Percentiles rank a stretch among this genome's conserved stretches.
Conservation (phyloP, 2,329 filamentous ascomycete species). For the Colletotrichum viniferum region DNA sequence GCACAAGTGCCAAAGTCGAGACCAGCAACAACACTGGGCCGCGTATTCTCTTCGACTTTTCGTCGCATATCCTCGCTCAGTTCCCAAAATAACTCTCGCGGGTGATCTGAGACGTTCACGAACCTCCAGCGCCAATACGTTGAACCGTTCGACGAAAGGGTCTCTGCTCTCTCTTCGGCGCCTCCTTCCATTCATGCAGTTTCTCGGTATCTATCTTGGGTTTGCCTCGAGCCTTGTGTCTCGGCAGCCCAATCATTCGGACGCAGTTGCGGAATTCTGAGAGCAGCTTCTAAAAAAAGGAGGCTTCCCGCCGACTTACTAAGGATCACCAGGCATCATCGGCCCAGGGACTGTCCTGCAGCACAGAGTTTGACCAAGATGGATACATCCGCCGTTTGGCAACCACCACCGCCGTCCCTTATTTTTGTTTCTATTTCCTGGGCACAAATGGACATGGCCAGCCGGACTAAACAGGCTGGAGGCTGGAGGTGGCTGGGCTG, state of each 20-base stretch:
- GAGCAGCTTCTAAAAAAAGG: constrained; percentile 6
- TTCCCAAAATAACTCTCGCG: constrained; percentile 14
- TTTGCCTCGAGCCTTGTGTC: not conserved
- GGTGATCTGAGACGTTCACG: constrained; percentile 15
- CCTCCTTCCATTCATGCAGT: constrained; percentile 5
- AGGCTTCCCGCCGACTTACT: not conserved
- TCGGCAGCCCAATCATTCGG: not conserved
- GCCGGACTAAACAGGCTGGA: not conserved
- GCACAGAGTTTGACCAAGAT: not conserved
- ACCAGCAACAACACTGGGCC: not conserved
- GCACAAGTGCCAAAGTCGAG: not conserved
- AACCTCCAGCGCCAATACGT: not conserved
- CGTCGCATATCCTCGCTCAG: not conserved
- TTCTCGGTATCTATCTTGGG: not conserved
- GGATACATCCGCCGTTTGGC: not conserved
- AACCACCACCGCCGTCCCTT: not conserved
- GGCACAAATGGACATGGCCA: not conserved
- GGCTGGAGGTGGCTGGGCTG: not conserved
- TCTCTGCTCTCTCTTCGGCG: not conserved
- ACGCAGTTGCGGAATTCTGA: not conserved
- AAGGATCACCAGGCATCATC: not conserved
- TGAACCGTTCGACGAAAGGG: constrained; percentile 11
- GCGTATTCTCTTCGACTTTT: not conserved
- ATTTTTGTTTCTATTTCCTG: not conserved
- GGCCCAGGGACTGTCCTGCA: not conserved